phyloP scores from a whole-genome alignment of 2,329 filamentous ascomycete genomes.

The Amesomyces nigricolor region DNA sequence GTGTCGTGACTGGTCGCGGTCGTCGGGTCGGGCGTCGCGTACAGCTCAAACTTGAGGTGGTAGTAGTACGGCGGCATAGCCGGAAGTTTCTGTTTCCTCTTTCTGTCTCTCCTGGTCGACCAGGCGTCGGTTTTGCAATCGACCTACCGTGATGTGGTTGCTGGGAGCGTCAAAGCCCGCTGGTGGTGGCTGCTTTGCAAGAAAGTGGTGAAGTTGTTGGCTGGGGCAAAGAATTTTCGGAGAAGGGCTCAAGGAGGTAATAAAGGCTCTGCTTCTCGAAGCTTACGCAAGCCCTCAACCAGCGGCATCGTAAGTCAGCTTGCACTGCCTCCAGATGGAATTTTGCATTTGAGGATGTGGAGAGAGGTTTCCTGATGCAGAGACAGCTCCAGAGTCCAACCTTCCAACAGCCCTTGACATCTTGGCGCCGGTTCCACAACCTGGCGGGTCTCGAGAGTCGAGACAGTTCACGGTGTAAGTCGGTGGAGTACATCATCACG shows the following conservation, averaged over 20 bases:
- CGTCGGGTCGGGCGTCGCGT: constrained; percentile 41
- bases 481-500: background rate
- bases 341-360: background rate
- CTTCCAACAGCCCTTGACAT: no score
- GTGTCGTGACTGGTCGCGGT: constrained; percentile 5
- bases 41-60: constrained; percentile 62
- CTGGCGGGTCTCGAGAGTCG: no score
- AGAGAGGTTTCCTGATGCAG: background rate
- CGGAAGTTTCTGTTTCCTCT: constrained; percentile 13
- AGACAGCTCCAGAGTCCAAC: no score
- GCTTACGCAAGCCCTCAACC: background rate
- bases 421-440: no score
- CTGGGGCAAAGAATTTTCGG: background rate
- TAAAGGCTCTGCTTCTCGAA: constrained; percentile 15
- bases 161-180: no score
- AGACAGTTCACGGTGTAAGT: no score
- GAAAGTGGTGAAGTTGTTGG: background rate
- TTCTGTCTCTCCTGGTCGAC: background rate
- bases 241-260: constrained; percentile 16
- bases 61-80: constrained; percentile 60
- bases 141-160: no score
- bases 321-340: background rate
- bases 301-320: constrained; percentile 1
- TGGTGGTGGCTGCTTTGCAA: no score
- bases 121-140: background rate